phyloP scores from a whole-genome alignment of 2,329 filamentous ascomycete species.

The Bertia moriformis region DNA sequence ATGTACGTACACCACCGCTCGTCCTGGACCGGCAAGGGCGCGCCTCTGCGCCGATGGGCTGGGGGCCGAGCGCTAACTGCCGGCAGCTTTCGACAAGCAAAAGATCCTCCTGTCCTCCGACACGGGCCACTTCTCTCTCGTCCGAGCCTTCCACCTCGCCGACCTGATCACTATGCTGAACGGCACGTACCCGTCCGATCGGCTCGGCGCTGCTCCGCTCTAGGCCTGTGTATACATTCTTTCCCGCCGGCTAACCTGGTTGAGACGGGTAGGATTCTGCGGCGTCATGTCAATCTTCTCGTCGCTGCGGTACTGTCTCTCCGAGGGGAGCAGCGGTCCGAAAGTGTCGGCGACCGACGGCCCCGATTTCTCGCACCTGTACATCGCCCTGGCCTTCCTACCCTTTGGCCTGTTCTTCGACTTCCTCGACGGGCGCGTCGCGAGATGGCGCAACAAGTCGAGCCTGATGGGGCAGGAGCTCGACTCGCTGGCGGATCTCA shows the following conservation, averaged over 20 bases:
- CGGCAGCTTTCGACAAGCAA: conserved; percentile 57
- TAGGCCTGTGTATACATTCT: no score
- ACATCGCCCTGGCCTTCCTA: conserved; percentile 71
- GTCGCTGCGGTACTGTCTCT: conserved; percentile 82
- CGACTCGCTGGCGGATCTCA: conserved; percentile 86
- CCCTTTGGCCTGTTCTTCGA: conserved; percentile 94
- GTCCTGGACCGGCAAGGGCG: conserved; percentile 16
- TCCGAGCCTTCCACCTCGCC: conserved; percentile 61
- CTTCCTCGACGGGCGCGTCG: conserved; percentile 93
- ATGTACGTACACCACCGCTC: conserved; percentile 6
- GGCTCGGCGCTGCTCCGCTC: not conserved
- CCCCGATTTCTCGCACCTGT: conserved; percentile 53
- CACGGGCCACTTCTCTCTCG: conserved; percentile 58
- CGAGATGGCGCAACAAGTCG: conserved; percentile 90
- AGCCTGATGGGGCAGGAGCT: conserved; percentile 96
- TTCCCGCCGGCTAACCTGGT: not conserved
- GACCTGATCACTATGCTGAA: conserved; percentile 76
- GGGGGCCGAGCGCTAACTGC: conserved; percentile 1
- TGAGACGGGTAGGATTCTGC: conserved; percentile 49
- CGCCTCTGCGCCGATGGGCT: not conserved
- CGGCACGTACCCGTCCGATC: conserved; percentile 26
- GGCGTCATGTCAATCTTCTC: conserved; percentile 92
- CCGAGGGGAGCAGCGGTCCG: conserved; percentile 28
- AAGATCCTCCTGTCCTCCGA: conserved; percentile 57
- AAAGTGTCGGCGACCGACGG: not conserved